Base-by-base conservation (phyloP, 805 yeast species). In the Myxozyma neotropica region DNA sequence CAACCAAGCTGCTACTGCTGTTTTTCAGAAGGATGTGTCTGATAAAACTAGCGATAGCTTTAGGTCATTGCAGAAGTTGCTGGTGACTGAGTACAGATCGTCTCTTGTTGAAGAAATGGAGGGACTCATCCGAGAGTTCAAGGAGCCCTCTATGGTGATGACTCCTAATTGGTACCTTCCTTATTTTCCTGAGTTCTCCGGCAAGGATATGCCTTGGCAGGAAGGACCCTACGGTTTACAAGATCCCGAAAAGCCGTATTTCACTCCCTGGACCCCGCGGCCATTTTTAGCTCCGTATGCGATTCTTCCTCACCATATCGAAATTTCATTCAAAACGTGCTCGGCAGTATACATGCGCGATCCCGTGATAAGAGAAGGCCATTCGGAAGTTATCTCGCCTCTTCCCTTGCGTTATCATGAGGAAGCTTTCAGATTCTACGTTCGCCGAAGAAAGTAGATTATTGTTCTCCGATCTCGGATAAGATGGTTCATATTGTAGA, bases 261-360 rank as follows among this genome's bases (percentile, higher is more conserved):
- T 93, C 79, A 90, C 98, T 1, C 99, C 99, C 53, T 94, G 97
- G 97, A 81, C 86, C 60, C 95, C 97, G 66, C 87, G 97, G 76
- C 94, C 90, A 45, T 94, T 93, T 75, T 76, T 94, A 64, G 92
- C 96, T 1, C 95, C 96, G 48, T 89, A 91, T 75, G 94, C 97
- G 12, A 82, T 94, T 60, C 80, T 89, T 69, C 99, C 99, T 29
- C 86, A 88, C 64, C 98, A 94, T 74, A 78, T 94, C 55, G 98
- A 94, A 76, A 78, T 94, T 46, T 88, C 96, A 23, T 93, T 89
- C 74, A 82, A 83, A 63, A 90, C 97, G 4, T 93, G 98, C 73
- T 97, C 92, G 73, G 97, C 97, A 4, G 88, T 94, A n/a, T 94
- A 93, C 74, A 76, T 94, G 73, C 87, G 97, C 75, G 96, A 94